A percentile compares a stretch with the other conserved stretches of the same genome.
Evolutionary conservation across 2,329 filamentous ascomycete genomes (phyloP).

Genomic region (Arthrobotrys megalospora): DNA sequence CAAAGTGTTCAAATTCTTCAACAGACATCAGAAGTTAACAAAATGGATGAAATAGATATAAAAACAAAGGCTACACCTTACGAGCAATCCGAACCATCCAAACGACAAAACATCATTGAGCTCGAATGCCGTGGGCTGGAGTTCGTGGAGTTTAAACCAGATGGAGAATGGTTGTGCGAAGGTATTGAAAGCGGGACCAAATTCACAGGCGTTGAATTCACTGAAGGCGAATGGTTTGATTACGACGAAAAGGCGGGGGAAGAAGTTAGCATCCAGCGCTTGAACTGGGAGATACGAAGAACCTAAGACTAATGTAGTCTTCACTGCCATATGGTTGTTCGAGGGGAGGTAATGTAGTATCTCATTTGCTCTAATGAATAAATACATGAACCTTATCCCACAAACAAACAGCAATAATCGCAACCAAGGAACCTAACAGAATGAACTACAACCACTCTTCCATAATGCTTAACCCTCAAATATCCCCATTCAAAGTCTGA

Average conservation of each 20-base stretch:
- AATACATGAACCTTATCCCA: conserved; percentile 8
- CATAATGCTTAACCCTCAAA: conserved; percentile 8
- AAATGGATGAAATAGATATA: conserved; percentile 82
- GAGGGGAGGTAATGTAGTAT: neutral
- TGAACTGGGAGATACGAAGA: conserved; percentile 87
- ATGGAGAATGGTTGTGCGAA: conserved; percentile 93
- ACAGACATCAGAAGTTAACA: neutral
- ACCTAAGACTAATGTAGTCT: conserved; percentile 69
- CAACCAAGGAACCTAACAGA: neutral
- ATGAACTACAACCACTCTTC: neutral
- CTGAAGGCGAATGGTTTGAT: conserved; percentile 96
- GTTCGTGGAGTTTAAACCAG: conserved; percentile 89
- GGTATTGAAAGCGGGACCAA: conserved; percentile 84
- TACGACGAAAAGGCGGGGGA: conserved; percentile 95
- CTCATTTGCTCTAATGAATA: neutral
- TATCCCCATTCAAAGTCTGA: conserved; percentile 46
- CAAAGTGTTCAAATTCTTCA: neutral
- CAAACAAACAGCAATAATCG: conserved; percentile 8
- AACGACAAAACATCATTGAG: conserved; percentile 83
- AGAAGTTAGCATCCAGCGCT: conserved; percentile 91
- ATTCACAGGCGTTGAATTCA: conserved; percentile 85
- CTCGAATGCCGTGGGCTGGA: conserved; percentile 96
- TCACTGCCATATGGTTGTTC: neutral
- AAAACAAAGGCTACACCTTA: conserved; percentile 81
- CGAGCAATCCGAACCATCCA: conserved; percentile 79